Evolutionary conservation across 2,329 filamentous ascomycete genomes (phyloP).

Genomic region (Diplodia mutila): DNA sequence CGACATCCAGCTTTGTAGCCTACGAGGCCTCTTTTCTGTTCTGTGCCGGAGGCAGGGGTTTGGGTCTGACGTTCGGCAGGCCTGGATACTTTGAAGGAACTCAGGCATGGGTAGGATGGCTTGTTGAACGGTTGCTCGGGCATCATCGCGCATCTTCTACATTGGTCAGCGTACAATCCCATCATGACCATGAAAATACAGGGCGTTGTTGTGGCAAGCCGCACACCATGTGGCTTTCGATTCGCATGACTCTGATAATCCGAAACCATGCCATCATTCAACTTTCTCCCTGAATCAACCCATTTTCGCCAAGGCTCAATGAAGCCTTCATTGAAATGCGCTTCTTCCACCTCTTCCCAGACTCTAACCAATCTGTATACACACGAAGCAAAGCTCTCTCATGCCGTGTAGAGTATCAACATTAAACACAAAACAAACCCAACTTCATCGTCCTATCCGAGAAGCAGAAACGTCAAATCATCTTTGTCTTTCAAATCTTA

Average conservation of each 20-base stretch:
- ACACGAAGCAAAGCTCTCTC: not conserved
- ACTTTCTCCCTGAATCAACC: not conserved
- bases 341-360: not conserved
- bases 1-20: no score
- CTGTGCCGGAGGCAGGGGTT: no score
- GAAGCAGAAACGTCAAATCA: not conserved
- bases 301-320: not conserved
- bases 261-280: not conserved
- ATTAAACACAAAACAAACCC: slow-evolving; percentile 5
- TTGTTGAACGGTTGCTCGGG: no score
- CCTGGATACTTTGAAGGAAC: no score
- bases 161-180: no score
- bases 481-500: not conserved
- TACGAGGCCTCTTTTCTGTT: no score
- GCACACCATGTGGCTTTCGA: not conserved
- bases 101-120: no score
- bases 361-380: slow-evolving; percentile 1
- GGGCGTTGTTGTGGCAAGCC: not conserved
- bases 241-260: not conserved
- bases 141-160: no score
- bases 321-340: not conserved
- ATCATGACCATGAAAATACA: not conserved
- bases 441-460: not conserved
- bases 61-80: no score
- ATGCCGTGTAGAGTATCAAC: not conserved